Percentiles rank a stretch among this genome's conserved stretches.
Evolutionary conservation across 257 asterid species (phyloP).

Genomic region (Nicotiana noctiflora): DNA sequence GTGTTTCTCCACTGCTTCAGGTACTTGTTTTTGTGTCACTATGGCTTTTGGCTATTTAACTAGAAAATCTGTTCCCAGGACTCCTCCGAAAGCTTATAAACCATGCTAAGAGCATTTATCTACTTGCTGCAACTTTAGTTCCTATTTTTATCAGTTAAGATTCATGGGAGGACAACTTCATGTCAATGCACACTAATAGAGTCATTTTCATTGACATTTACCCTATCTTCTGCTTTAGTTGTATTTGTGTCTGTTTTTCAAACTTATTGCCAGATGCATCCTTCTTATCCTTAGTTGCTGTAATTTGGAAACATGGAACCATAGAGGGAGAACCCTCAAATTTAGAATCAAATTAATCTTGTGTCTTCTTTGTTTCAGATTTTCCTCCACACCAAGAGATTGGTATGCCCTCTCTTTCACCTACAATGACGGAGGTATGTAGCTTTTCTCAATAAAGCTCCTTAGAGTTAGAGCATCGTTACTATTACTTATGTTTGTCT

Average conservation of each 20-base stretch:
- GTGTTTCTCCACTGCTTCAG: constrained; percentile 8
- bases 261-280: background rate
- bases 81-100: background rate
- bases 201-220: background rate
- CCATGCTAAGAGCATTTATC: background rate
- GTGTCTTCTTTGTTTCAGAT: constrained; percentile 37
- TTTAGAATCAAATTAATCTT: constrained; percentile 9
- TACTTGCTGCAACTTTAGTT: background rate
- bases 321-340: constrained; percentile 8
- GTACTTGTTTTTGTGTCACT: constrained; percentile 1
- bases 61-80: background rate
- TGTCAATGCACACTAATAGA: background rate
- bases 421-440: constrained; percentile 95
- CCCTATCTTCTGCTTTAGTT: background rate
- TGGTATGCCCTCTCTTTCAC: constrained; percentile 99
- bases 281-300: constrained; percentile 4
- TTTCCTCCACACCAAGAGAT: constrained; percentile 95
- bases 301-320: constrained; percentile 8
- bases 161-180: background rate
- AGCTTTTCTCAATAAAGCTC: background rate
- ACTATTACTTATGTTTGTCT: background rate
- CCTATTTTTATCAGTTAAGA: background rate
- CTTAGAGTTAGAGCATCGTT: background rate
- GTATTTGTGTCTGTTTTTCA: background rate
- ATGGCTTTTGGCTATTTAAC: background rate